These are phyloP conservation scores for Hemileia vastatrix DNA, from an alignment of 1,284 basidiomycete species.

Conservation along the genomic window DNA sequence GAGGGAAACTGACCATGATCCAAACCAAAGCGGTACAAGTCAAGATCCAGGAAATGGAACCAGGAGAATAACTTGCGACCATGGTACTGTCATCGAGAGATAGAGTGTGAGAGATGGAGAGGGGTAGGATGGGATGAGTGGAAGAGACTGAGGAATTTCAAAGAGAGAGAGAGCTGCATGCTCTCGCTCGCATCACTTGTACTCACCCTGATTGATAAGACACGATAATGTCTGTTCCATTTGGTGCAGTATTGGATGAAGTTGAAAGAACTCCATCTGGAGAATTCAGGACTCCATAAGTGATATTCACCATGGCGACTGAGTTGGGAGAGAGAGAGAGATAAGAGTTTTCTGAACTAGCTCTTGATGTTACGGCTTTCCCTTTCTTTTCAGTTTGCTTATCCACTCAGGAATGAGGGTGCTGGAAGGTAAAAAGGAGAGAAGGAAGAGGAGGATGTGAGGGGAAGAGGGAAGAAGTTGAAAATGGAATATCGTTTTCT, in stretches of 20 bases:
- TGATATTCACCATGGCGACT: slow-evolving; percentile 35
- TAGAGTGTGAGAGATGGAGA: not conserved
- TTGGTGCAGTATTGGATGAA: slow-evolving; percentile 19
- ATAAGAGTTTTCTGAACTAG: not conserved
- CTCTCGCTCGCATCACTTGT: not conserved
- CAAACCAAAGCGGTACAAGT: slow-evolving; percentile 67
- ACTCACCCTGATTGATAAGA: not conserved
- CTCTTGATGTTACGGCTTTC: not conserved
- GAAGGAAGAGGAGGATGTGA: not conserved
- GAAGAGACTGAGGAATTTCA: slow-evolving; percentile 9
- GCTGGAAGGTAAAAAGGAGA: not conserved
- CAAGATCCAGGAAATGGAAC: slow-evolving; percentile 50
- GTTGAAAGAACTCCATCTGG: slow-evolving; percentile 22
- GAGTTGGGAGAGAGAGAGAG: not conserved
- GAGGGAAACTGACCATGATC: slow-evolving; percentile 43
- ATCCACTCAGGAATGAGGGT: not conserved
- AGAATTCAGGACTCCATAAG: slow-evolving; percentile 27
- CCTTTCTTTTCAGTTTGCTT: too few relatives aligned
- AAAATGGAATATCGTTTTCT: not conserved
- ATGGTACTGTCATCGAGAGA: slow-evolving; percentile 1
- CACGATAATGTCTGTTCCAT: slow-evolving; percentile 39
- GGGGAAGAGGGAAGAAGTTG: not conserved
- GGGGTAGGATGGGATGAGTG: slow-evolving; percentile 1
- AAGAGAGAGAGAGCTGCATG: not conserved
- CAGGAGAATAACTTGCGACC: slow-evolving; percentile 27